These are phyloP conservation scores for Saprolegnia parasitica DNA, from an alignment of 352 stramenopile species.

Conservation along the genomic window DNA sequence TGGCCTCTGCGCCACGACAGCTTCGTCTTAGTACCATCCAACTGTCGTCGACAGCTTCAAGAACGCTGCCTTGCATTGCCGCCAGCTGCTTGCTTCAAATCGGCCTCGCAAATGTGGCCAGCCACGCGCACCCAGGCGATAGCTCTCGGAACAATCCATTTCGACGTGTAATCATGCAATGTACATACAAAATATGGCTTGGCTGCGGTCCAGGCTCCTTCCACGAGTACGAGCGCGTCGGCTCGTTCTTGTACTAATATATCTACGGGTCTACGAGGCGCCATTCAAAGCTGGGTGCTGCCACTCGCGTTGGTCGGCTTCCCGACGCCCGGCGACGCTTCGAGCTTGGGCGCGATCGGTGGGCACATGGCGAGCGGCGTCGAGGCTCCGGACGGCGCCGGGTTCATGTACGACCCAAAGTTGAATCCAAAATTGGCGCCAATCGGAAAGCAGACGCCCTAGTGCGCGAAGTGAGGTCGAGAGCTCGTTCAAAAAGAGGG, in stretches of 20 bases:
- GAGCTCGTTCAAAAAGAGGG: too few relatives aligned
- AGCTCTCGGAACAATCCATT: too few relatives aligned
- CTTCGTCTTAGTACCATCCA: too few relatives aligned
- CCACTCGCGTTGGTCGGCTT: not conserved
- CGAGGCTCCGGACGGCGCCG: not conserved
- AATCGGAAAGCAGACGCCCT: conserved; percentile 22
- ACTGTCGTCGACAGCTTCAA: too few relatives aligned
- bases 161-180: too few relatives aligned
- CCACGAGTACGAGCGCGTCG: too few relatives aligned
- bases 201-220: too few relatives aligned
- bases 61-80: not conserved
- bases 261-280: too few relatives aligned
- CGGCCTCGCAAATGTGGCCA: not conserved
- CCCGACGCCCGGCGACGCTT: not conserved
- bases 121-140: not conserved
- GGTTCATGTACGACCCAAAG: conserved; percentile 16
- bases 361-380: conserved; percentile 13
- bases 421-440: conserved; percentile 9
- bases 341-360: conserved; percentile 26
- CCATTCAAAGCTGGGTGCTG: not conserved
- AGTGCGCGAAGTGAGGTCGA: not conserved
- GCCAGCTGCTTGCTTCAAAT: not conserved
- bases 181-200: too few relatives aligned
- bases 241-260: too few relatives aligned
- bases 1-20: too few relatives aligned